Evolutionary conservation across 352 stramenopile species (phyloP), one percentile per base, ranked within the genome.

Genomic region (Globisporangium echinulatum): DNA sequence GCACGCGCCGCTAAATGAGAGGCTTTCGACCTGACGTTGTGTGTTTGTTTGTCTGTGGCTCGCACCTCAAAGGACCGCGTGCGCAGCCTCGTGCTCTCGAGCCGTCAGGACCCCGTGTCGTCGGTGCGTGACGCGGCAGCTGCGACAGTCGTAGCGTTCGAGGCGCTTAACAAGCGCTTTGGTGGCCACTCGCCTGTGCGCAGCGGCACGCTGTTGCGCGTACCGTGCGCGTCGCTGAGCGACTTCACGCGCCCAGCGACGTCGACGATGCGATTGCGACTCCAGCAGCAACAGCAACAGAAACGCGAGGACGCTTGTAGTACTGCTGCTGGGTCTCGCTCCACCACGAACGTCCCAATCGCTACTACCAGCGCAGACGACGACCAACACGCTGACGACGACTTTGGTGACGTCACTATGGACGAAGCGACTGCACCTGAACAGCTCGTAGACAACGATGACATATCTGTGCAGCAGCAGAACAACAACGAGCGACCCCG

Each of bases 111-210:
- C 58, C 68, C 76, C 4, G 68, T 81, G 1, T 88, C 74, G 7
- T 63, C 70, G 10, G 77, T 89, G 52, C 70, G 79, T 5, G 75
- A 87, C 51, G 79, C 73, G 36, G 72, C 76, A 0, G 71, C 75
- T n/a, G 62, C 62, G 14, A 67, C 74, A 6, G 64, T 55, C 14
- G 63, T 72, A 15, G 59, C 70, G 10, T 82, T 85, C 61, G 69
- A 81, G 47, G 68, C 56, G 47, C 51, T 64, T 43, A 49, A 49
- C 19, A 53, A 13, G 17, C 55, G 55, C 5, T 38, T 46, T 9
- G 46, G 55, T 2, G 46, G 55, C n/a, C 39, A 38, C 25, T 60
- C 55, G 37, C 55, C 47, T n/a, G 37, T 51, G 55, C 46, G 46
- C 13, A 53, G 47, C 44, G 55, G 38, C n/a, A 54, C 33, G 8